Base-by-base conservation (phyloP, 2,329 filamentous ascomycete species). In the Microsporum canis region DNA sequence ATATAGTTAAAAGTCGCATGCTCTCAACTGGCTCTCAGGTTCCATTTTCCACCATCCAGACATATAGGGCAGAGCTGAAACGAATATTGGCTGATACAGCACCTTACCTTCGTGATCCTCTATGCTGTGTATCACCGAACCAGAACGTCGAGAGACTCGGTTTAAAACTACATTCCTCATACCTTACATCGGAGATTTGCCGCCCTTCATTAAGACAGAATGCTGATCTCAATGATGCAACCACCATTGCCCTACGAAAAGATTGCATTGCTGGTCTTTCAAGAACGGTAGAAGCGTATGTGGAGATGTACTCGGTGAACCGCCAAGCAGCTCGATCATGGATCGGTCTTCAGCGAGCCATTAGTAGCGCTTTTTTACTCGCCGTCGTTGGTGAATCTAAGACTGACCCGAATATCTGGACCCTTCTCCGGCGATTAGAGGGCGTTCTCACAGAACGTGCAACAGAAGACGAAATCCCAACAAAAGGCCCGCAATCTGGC, bases 161-260 rank as follows among this genome's bases (percentile, higher is more conserved):
- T 0, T 69, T 85, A 3, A 84, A 84, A 66, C 72, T 86, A 3
- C 83, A 86, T 68, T 80, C 81, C 23, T 84, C 82, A 5, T 86
- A 85, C 69, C 80, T 84, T 62, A 79, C 79, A 27, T 84, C 83
- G 3, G 83, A 85, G 71, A 78, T 85, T 36, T 85, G 81, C 67
- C 78, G 83, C 36, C 82, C 83, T 38, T 80, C 82, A 29, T 78
- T 86, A 66, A 84, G 82, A 66, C 76, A 79, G 7, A 73, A 75
- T 49, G 75, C 74, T 6, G 76, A 79, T 43, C 45, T 74, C 70
- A 64, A 76, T 71, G 67, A 79, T 71, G 8, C 76, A n/a, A 64
- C 65, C 27, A 69, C 68, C 5, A 62, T 68, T 5, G 69, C 67
- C 38, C 71, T 84, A 68, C 78, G 80, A 49, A 77, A 77, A 59